A percentile compares a stretch with the other conserved stretches of the same genome.
Evolutionary conservation across 2,329 filamentous ascomycete genomes (phyloP).

Genomic region (Colletotrichum sp.): DNA sequence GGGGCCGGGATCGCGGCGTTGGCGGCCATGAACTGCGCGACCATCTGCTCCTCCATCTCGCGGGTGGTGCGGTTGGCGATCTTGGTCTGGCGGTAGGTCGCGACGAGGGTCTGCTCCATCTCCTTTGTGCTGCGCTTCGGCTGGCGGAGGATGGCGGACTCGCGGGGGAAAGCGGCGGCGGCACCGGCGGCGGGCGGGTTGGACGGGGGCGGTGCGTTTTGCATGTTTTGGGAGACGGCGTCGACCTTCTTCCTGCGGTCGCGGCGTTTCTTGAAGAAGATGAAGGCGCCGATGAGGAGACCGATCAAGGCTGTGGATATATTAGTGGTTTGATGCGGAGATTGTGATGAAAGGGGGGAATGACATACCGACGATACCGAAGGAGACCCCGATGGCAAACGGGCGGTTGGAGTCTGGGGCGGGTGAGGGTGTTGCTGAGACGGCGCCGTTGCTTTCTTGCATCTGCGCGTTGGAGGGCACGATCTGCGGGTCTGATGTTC

Average conservation of each 20-base stretch:
- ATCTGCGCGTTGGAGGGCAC: background rate
- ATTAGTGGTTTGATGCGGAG: too few relatives aligned
- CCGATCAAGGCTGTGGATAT: background rate
- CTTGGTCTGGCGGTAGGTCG: background rate
- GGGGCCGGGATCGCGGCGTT: background rate
- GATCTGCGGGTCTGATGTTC: background rate
- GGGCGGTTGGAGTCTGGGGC: background rate
- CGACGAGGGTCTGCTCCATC: slow-evolving; percentile 2
- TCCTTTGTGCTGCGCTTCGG: slow-evolving; percentile 4
- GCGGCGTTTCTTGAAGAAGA: background rate
- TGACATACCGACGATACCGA: background rate
- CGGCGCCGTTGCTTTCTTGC: background rate
- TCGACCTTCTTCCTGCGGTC: slow-evolving; percentile 11
- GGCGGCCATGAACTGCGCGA: background rate
- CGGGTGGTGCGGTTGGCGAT: slow-evolving; percentile 8
- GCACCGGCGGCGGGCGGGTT: background rate
- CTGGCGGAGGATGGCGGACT: background rate
- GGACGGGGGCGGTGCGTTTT: background rate
- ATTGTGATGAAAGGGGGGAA: rapidly evolving
- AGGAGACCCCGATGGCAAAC: background rate
- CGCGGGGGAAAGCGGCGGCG: background rate
- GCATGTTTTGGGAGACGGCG: slow-evolving; percentile 7
- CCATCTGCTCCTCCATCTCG: slow-evolving; percentile 18
- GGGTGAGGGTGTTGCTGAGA: background rate
- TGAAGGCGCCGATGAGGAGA: background rate